Evolutionary conservation across 1,284 basidiomycete species (phyloP), one percentile per base, ranked within the genome.

Genomic region (Cutaneotrichosporon mucoides): DNA sequence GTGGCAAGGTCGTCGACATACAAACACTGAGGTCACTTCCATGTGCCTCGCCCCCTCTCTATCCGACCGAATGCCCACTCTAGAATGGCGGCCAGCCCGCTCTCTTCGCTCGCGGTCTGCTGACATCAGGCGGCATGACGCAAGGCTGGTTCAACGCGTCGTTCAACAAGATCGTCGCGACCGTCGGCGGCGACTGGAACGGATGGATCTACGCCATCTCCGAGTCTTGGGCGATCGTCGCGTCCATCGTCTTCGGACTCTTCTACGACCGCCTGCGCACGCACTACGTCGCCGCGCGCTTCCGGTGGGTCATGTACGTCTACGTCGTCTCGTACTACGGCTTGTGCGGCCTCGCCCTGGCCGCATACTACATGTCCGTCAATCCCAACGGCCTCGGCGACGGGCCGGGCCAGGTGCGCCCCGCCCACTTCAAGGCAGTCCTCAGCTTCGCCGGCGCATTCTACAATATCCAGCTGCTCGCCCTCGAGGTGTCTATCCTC

Each of bases 391-490:
- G 61, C 6, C 42, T 62, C 43, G 61, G 61, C 0, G 6, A 50
- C 38, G 36, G 8, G 1, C 61, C 61, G 1, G 61, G 61, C 35
- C 50, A 54, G 51, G 59, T 55, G 0, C 6, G 11, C 6, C 57
- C 57, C 5, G 42, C 42, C 9, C 50, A 56, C 38, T 62, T 46
- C 61, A 59, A 62, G 55, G 57, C 40, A 3, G 47, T 55, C 13
- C 57, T 62, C 13, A 34, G 46, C 10, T 62, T 62, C 36, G 35
- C 57, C 1, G 61, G 61, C 34, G 61, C 61, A 0, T 62, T 62
- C 57, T 62, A 62, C 61, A 62, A 62, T 46, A 54, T 62, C 43
- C 61, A 62, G 52, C 61, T 62, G 8, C 61, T 62, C 55, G 54
- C 61, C 6, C 57, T 62, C 38, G 61, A 62, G 47, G 61, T 62